Conservation (phyloP, 768 basidiomycete genomes). For the Pleurotus sapidus region DNA sequence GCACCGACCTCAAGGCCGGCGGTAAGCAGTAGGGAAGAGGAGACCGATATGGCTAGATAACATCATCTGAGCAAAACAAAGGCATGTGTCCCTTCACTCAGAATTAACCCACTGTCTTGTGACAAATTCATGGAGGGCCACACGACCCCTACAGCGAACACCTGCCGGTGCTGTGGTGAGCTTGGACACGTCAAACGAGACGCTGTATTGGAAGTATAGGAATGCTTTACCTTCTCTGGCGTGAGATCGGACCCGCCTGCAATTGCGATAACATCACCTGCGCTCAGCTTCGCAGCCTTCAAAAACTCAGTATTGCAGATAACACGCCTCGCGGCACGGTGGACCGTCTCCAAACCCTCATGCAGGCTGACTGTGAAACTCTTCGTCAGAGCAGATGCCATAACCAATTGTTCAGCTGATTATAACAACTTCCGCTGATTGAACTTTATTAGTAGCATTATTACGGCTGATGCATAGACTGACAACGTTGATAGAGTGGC, state of each 20-base stretch:
- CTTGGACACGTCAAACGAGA: slow-evolving; percentile 7
- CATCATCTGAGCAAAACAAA: slow-evolving; percentile 10
- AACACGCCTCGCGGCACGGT: slow-evolving; percentile 61
- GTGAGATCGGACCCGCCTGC: slow-evolving; percentile 31
- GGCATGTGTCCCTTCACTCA: slow-evolving; percentile 11
- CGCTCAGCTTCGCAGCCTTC: slow-evolving; percentile 57
- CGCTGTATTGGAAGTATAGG: slow-evolving; percentile 1
- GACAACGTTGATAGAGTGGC: background rate
- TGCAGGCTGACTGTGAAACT: slow-evolving; percentile 38
- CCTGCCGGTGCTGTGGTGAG: slow-evolving; percentile 32
- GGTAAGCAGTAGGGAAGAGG: slow-evolving; percentile 59
- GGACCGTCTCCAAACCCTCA: slow-evolving; percentile 29
- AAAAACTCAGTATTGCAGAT: slow-evolving; percentile 60
- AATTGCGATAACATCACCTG: slow-evolving; percentile 69
- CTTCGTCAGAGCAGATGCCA: slow-evolving; percentile 26
- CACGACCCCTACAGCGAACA: slow-evolving; percentile 64
- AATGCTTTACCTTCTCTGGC: slow-evolving; percentile 23
- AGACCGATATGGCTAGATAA: slow-evolving; percentile 49
- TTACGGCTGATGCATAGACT: background rate
- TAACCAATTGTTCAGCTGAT: background rate
- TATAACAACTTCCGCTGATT: no score
- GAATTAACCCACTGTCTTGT: slow-evolving; percentile 48
- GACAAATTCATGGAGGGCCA: slow-evolving; percentile 74
- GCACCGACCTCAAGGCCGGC: slow-evolving; percentile 50
- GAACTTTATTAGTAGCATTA: no score